Percentiles rank a stretch among this genome's conserved stretches.
Conservation (phyloP, 129 eudicot genomes). For the Chrysanthemum seticuspe region DNA sequence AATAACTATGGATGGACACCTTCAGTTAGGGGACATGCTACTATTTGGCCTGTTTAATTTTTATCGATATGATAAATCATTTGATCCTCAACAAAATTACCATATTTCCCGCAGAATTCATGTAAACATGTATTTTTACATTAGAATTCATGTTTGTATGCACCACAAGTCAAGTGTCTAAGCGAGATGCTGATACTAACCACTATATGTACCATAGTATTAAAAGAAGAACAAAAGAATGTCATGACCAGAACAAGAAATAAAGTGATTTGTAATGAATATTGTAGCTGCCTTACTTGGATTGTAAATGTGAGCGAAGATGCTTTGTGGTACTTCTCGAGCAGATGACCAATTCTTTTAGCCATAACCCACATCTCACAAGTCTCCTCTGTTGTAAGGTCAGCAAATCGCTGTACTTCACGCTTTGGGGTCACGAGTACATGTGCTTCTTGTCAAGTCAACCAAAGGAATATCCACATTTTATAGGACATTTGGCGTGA, state of each 20-base stretch:
- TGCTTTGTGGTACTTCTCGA: conserved; percentile 78
- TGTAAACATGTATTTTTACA: not conserved
- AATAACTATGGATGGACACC: too few relatives aligned
- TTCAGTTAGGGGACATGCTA: too few relatives aligned
- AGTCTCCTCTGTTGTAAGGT: conserved; percentile 71
- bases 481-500: not conserved
- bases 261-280: not conserved
- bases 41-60: too few relatives aligned
- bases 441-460: conserved; percentile 63
- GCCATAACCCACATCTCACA: conserved; percentile 73
- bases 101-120: too few relatives aligned
- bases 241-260: not conserved
- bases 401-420: conserved; percentile 75
- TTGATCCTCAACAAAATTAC: too few relatives aligned
- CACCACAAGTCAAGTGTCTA: too few relatives aligned
- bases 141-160: not conserved
- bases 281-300: conserved; percentile 50
- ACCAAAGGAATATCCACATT: conserved; percentile 21
- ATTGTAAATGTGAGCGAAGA: conserved; percentile 76
- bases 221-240: not conserved
- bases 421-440: conserved; percentile 94
- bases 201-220: not conserved
- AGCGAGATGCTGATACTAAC: not conserved
- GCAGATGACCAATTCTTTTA: conserved; percentile 62
- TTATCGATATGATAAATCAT: too few relatives aligned